phyloP scores from a whole-genome alignment of 805 yeast species.

The Starmerella bombicola region DNA sequence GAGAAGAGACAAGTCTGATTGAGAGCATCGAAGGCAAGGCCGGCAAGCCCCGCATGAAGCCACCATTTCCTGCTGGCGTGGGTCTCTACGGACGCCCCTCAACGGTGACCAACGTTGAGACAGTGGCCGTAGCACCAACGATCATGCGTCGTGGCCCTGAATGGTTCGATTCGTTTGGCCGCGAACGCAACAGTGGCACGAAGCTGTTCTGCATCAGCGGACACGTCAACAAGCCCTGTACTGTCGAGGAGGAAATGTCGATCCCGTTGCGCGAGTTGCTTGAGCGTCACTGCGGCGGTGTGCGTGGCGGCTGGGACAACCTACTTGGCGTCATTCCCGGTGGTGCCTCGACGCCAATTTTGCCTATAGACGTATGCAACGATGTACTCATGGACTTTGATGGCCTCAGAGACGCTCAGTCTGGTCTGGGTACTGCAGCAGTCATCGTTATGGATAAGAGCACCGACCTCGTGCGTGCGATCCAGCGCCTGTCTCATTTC shows the following conservation, averaged over 20 bases:
- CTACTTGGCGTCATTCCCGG: conserved; percentile 80
- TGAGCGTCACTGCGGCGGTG: conserved; percentile 84
- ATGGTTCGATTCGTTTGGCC: conserved; percentile 75
- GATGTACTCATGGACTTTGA: conserved; percentile 77
- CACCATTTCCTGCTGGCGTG: conserved; percentile 91
- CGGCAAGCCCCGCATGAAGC: conserved; percentile 86
- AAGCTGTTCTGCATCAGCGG: conserved; percentile 81
- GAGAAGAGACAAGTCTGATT: conserved; percentile 82
- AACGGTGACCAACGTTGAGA: conserved; percentile 83
- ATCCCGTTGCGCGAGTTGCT: conserved; percentile 70
- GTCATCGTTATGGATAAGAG: conserved; percentile 83
- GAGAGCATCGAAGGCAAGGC: conserved; percentile 87
- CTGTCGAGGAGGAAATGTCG: conserved; percentile 90
- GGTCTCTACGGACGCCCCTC: conserved; percentile 86
- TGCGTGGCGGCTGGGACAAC: conserved; percentile 88
- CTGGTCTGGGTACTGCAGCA: conserved; percentile 87
- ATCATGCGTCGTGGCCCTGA: conserved; percentile 79
- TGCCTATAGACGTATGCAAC: conserved; percentile 56
- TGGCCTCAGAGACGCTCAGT: conserved; percentile 70
- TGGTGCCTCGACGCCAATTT: conserved; percentile 75
- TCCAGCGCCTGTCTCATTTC: conserved; percentile 71
- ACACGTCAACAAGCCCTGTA: conserved; percentile 84
- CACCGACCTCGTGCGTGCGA: conserved; percentile 73
- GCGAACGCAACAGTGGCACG: conserved; percentile 74
- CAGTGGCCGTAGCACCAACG: conserved; percentile 82